phyloP scores from a whole-genome alignment of 2,329 filamentous ascomycete species.

The Phialophora expanda region DNA sequence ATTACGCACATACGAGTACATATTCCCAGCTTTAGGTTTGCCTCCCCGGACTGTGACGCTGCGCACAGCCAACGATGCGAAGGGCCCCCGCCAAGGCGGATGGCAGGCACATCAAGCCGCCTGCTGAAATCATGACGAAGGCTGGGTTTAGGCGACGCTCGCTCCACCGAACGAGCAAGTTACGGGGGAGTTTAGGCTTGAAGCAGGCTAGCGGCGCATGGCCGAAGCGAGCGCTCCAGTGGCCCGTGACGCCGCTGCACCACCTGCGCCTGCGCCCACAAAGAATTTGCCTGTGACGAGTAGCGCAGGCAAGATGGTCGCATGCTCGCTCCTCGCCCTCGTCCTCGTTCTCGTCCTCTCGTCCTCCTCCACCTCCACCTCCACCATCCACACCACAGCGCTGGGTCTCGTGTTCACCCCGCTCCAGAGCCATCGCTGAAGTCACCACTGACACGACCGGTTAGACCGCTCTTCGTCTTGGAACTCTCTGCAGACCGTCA shows the following conservation, averaged over 20 bases:
- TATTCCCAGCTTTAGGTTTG: neutral
- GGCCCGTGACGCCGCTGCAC: neutral
- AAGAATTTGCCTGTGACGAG: neutral
- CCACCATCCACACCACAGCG: neutral
- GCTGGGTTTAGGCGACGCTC: constrained; percentile 4
- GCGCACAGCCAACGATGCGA: neutral
- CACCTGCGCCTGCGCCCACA: neutral
- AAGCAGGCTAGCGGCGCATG: neutral
- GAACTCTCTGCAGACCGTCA: neutral
- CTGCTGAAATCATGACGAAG: neutral
- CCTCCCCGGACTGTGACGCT: neutral
- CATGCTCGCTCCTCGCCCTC: too few relatives aligned
- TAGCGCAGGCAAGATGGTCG: neutral
- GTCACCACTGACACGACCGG: constrained; percentile 1
- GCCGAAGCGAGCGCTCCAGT: neutral
- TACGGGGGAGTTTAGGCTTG: neutral
- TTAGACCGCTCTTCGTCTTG: neutral
- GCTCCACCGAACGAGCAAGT: neutral
- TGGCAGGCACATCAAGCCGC: constrained; percentile 5
- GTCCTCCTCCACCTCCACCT: neutral
- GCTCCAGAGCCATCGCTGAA: neutral
- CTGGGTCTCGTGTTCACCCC: neutral
- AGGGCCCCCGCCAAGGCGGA: constrained; percentile 7
- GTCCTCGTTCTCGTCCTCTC: too few relatives aligned
- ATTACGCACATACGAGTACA: neutral